Percentiles rank a stretch among this genome's conserved stretches.
phyloP scores from a whole-genome alignment of 352 stramenopile species.

The Detonula confervacea region DNA sequence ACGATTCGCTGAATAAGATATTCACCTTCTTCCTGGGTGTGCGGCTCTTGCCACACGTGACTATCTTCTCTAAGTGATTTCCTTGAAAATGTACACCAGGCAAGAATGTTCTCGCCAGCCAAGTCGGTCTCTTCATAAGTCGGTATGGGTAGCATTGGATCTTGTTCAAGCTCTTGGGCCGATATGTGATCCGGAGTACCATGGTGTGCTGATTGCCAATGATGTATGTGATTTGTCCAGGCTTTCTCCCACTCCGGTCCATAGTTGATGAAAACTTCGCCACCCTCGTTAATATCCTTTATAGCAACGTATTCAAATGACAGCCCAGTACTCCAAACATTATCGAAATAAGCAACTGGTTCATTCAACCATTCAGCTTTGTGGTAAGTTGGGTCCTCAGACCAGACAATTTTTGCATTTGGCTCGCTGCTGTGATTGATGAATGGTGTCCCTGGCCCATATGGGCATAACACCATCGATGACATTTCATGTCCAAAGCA shows the following conservation, averaged over 20 bases:
- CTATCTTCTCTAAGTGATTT: conserved; percentile 1
- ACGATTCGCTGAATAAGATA: conserved; percentile 18
- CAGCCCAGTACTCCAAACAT: conserved; percentile 46
- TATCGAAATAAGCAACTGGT: conserved; percentile 31
- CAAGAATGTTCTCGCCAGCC: conserved; percentile 13
- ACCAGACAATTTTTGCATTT: conserved; percentile 65
- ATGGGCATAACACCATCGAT: conserved; percentile 61
- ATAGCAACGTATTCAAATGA: conserved; percentile 71
- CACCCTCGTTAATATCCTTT: conserved; percentile 64
- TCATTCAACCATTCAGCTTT: conserved; percentile 30
- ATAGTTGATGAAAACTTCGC: conserved; percentile 82
- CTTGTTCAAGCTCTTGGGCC: conserved; percentile 51
- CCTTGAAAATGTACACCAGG: conserved; percentile 13
- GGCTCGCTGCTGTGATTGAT: conserved; percentile 68
- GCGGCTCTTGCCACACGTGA: neutral
- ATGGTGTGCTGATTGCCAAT: conserved; percentile 55
- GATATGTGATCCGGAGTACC: conserved; percentile 35
- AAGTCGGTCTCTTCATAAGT: conserved; percentile 18
- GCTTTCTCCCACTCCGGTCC: conserved; percentile 76
- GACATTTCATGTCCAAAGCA: conserved; percentile 67
- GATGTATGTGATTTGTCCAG: conserved; percentile 68
- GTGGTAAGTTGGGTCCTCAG: conserved; percentile 31
- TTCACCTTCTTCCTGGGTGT: conserved; percentile 9
- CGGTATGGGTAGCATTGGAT: neutral
- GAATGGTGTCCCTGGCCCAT: conserved; percentile 34